A percentile compares a stretch with the other conserved stretches of the same genome.
Evolutionary conservation across 1,284 basidiomycete genomes (phyloP).

Genomic region (Xerocomus minutiporus): DNA sequence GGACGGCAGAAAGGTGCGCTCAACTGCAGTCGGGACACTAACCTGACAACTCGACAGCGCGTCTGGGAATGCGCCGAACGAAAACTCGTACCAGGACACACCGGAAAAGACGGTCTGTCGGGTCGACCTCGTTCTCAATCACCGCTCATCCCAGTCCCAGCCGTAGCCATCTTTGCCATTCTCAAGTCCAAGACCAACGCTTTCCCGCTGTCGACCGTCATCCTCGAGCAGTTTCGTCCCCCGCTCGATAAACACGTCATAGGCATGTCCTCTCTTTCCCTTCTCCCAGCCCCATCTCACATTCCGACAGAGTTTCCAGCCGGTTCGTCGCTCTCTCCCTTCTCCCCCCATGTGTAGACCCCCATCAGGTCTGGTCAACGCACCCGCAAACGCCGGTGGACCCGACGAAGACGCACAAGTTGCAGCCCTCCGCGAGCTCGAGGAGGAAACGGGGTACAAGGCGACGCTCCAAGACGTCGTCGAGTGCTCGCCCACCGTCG

Average conservation of each 20-base stretch:
- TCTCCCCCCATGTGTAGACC: background rate
- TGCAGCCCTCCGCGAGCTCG: slow-evolving; percentile 79
- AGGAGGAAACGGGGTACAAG: slow-evolving; percentile 88
- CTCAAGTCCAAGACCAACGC: slow-evolving; percentile 66
- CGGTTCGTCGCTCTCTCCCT: slow-evolving; percentile 38
- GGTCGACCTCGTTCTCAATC: background rate
- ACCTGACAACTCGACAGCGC: slow-evolving; percentile 43
- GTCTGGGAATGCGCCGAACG: slow-evolving; percentile 85
- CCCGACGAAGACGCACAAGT: slow-evolving; percentile 63
- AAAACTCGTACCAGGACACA: slow-evolving; percentile 69
- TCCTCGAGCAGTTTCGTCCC: slow-evolving; percentile 87
- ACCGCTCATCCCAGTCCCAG: slow-evolving; percentile 34
- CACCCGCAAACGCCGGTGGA: slow-evolving; percentile 33
- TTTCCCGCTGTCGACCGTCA: slow-evolving; percentile 69
- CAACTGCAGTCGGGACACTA: no score
- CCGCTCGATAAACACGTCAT: slow-evolving; percentile 72
- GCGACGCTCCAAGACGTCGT: slow-evolving; percentile 50
- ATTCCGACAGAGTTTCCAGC: slow-evolving; percentile 70
- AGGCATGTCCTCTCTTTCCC: slow-evolving; percentile 39
- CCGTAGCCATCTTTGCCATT: slow-evolving; percentile 79
- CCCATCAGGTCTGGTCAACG: slow-evolving; percentile 70
- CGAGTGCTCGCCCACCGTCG: slow-evolving; percentile 66
- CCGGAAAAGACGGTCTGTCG: slow-evolving; percentile 79
- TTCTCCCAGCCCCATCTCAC: background rate
- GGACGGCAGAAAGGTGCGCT: slow-evolving; percentile 63